Conservation (phyloP, 257 asterid species). For the Nicotiana undulata region DNA sequence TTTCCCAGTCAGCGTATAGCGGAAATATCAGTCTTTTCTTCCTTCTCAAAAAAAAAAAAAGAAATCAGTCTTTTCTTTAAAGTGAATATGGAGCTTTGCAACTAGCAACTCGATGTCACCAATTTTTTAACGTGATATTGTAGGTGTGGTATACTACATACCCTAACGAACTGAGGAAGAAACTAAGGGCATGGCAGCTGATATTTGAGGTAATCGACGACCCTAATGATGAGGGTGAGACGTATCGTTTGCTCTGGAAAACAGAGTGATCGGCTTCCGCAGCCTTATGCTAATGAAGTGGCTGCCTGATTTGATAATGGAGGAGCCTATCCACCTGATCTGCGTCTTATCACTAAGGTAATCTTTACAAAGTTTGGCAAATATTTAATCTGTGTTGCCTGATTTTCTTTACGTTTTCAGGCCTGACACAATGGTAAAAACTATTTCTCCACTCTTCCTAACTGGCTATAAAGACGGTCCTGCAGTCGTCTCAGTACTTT, state of each 20-base stretch:
- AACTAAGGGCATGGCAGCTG: slow-evolving; percentile 70
- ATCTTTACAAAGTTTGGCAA: neutral
- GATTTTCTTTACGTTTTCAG: slow-evolving; percentile 15
- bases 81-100: neutral
- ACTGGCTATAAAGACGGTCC: slow-evolving; percentile 71
- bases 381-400: neutral
- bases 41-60: no score
- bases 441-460: slow-evolving; percentile 47
- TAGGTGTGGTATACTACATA: slow-evolving; percentile 48
- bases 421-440: slow-evolving; percentile 69
- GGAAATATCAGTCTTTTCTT: neutral
- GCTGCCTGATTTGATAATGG: slow-evolving; percentile 74
- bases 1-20: neutral
- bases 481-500: slow-evolving; percentile 49
- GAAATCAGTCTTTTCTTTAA: neutral
- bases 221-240: slow-evolving; percentile 70
- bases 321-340: slow-evolving; percentile 71
- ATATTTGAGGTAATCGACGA: slow-evolving; percentile 63
- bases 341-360: slow-evolving; percentile 63
- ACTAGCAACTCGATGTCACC: slow-evolving; percentile 62
- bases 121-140: slow-evolving; percentile 54
- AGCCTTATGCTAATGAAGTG: slow-evolving; percentile 59
- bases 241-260: slow-evolving; percentile 60
- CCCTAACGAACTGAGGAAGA: slow-evolving; percentile 55
- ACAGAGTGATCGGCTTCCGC: slow-evolving; percentile 58